Conservation (phyloP, 805 yeast species). For the Babjeviella inositovora region DNA sequence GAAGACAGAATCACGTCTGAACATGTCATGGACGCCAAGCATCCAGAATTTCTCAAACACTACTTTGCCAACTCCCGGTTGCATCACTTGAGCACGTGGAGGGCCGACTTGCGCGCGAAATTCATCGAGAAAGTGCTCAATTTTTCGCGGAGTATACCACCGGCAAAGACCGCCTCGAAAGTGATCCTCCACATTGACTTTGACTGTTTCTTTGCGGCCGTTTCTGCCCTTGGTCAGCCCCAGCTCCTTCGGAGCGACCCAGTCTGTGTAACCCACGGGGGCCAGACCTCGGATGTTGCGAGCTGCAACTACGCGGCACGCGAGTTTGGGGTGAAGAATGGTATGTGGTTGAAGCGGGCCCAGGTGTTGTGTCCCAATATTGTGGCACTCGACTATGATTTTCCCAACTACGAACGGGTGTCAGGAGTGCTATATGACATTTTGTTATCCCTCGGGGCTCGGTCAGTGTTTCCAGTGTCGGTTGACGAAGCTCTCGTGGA, state of each 20-base stretch:
- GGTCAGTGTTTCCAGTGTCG: slow-evolving; percentile 65
- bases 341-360: slow-evolving; percentile 80
- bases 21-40: slow-evolving; percentile 48
- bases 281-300: slow-evolving; percentile 61
- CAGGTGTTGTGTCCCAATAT: slow-evolving; percentile 48
- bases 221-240: slow-evolving; percentile 45
- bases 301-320: slow-evolving; percentile 88
- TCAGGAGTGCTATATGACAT: slow-evolving; percentile 53
- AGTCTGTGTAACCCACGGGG: slow-evolving; percentile 53
- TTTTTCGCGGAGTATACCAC: slow-evolving; percentile 4
- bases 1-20: too few relatives aligned
- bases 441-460: slow-evolving; percentile 24
- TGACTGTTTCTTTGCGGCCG: slow-evolving; percentile 89
- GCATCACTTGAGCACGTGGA: slow-evolving; percentile 84
- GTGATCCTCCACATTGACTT: slow-evolving; percentile 73
- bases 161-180: slow-evolving; percentile 3
- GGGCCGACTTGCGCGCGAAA: slow-evolving; percentile 48
- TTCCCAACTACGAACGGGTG: slow-evolving; percentile 49
- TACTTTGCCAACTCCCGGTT: slow-evolving; percentile 74
- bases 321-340: slow-evolving; percentile 61
- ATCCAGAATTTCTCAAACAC: slow-evolving; percentile 56
- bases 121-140: slow-evolving; percentile 33
- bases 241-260: slow-evolving; percentile 28
- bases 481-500: slow-evolving; percentile 87
- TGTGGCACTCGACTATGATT: slow-evolving; percentile 53